Evolutionary conservation across 2,329 filamentous ascomycete species (phyloP).

Genomic region (Neoascochyta sp.): DNA sequence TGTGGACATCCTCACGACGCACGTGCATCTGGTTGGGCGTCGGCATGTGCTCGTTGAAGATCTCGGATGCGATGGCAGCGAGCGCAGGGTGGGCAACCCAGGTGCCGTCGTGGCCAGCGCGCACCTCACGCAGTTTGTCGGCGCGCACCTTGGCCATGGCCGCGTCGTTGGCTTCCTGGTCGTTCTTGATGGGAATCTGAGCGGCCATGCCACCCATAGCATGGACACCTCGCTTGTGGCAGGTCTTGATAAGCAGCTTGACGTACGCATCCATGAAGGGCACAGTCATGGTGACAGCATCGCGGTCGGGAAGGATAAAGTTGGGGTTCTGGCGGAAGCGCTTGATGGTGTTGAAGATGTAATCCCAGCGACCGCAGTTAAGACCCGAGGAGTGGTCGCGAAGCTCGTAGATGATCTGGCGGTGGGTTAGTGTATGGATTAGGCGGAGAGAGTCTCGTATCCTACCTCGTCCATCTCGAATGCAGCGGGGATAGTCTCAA

Average conservation of each 20-base stretch:
- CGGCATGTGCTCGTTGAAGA: constrained; percentile 99
- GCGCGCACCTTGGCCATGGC: constrained; percentile 91
- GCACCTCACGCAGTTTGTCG: constrained; percentile 94
- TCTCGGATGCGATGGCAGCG: constrained; percentile 78
- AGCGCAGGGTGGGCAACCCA: constrained; percentile 97
- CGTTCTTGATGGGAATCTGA: constrained; percentile 97
- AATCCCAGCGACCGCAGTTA: constrained; percentile 99
- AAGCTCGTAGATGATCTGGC: constrained; percentile 91
- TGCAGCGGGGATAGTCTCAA: constrained; percentile 94
- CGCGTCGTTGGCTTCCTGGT: constrained; percentile 83
- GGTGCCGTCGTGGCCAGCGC: constrained; percentile 91
- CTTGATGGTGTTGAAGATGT: constrained; percentile 99
- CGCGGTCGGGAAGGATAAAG: constrained; percentile 91
- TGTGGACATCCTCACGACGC: constrained; percentile 81
- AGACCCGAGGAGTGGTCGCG: constrained; percentile 93
- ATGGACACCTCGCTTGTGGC: constrained; percentile 94
- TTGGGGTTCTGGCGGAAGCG: constrained; percentile 93
- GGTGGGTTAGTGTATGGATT: constrained; percentile 2
- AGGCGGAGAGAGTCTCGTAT: too few species aligned
- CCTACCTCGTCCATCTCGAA: constrained; percentile 94
- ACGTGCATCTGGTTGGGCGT: constrained; percentile 94
- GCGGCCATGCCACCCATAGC: constrained; percentile 99
- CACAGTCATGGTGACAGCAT: constrained; percentile 91
- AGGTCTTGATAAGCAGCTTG: constrained; percentile 96
- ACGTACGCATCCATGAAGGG: constrained; percentile 99